These are phyloP conservation scores for Xylariomycetidae sp. DNA, from an alignment of 2,329 filamentous ascomycete species.

Conservation along the genomic window DNA sequence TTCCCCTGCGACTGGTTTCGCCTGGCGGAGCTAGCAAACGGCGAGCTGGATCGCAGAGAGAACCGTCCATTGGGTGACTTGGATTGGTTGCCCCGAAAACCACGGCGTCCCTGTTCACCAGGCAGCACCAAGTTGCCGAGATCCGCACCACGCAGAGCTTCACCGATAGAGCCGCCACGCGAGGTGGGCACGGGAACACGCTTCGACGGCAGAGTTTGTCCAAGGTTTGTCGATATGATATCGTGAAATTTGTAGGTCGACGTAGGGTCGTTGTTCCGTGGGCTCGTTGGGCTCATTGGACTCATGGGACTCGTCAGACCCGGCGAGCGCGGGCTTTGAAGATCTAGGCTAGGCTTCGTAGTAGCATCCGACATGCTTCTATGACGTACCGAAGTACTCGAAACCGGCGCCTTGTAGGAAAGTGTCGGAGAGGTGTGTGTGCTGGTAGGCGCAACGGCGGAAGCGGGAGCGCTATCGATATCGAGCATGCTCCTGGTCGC, in stretches of 20 bases:
- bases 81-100: slow-evolving; percentile 41
- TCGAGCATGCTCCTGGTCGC: slow-evolving; percentile 50
- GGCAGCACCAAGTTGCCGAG: slow-evolving; percentile 45
- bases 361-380: slow-evolving; percentile 54
- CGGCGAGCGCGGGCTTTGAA: slow-evolving; percentile 36
- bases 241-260: slow-evolving; percentile 58
- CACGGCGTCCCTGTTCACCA: slow-evolving; percentile 36
- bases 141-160: slow-evolving; percentile 50
- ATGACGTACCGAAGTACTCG: slow-evolving; percentile 31
- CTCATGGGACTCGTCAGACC: slow-evolving; percentile 4
- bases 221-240: slow-evolving; percentile 49
- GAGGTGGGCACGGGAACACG: slow-evolving; percentile 23
- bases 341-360: slow-evolving; percentile 39
- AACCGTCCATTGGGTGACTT: slow-evolving; percentile 50
- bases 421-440: slow-evolving; percentile 44
- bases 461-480: slow-evolving; percentile 33
- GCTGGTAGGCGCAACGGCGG: slow-evolving; percentile 35
- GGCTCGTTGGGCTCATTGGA: slow-evolving; percentile 13
- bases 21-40: slow-evolving; percentile 33
- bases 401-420: slow-evolving; percentile 27
- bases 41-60: slow-evolving; percentile 46
- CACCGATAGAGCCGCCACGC: slow-evolving; percentile 41
- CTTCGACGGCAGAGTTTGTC: slow-evolving; percentile 40
- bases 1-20: slow-evolving; percentile 29
- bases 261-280: slow-evolving; percentile 36